These are phyloP conservation scores for Platanus orientalis DNA, from an alignment of 164 flowering plant genomes.

Conservation along the genomic window DNA sequence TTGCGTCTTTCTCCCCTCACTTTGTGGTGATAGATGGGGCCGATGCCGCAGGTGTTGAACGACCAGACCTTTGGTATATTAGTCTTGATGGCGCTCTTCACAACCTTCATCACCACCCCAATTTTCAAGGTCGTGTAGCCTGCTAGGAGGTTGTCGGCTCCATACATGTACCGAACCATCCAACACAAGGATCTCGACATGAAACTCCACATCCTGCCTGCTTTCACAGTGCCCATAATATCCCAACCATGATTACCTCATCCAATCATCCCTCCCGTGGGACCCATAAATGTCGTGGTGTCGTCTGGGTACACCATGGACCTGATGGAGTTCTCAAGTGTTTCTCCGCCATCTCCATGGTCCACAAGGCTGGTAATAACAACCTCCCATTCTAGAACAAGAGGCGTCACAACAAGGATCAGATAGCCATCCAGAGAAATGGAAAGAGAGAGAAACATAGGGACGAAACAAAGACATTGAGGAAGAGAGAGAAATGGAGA, in stretches of 20 bases:
- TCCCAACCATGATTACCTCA: slow-evolving; percentile 43
- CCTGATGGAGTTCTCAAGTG: slow-evolving; percentile 59
- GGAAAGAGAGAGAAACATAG: too few species aligned
- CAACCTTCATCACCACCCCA: slow-evolving; percentile 66
- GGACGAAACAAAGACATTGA: too few species aligned
- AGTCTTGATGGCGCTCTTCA: slow-evolving; percentile 54
- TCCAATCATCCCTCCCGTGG: slow-evolving; percentile 50
- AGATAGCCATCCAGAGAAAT: slow-evolving; percentile 34
- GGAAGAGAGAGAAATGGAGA: too few species aligned
- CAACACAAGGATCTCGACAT: slow-evolving; percentile 23
- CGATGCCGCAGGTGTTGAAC: slow-evolving; percentile 45
- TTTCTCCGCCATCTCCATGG: slow-evolving; percentile 51
- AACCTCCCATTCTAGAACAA: slow-evolving; percentile 59
- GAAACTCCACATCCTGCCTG: slow-evolving; percentile 40
- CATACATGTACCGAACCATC: slow-evolving; percentile 39
- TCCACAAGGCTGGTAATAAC: slow-evolving; percentile 42
- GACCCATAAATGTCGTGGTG: slow-evolving; percentile 16
- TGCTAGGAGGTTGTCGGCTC: slow-evolving; percentile 23
- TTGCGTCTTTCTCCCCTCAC: too few species aligned
- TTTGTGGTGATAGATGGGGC: too few species aligned
- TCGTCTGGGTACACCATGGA: slow-evolving; percentile 50
- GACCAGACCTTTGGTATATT: slow-evolving; percentile 48
- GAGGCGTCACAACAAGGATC: slow-evolving; percentile 17
- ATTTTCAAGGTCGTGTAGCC: slow-evolving; percentile 39
- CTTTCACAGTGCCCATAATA: slow-evolving; percentile 41